phyloP scores from a whole-genome alignment of 208 protist genomes.

The Leishmania lainsoni region DNA sequence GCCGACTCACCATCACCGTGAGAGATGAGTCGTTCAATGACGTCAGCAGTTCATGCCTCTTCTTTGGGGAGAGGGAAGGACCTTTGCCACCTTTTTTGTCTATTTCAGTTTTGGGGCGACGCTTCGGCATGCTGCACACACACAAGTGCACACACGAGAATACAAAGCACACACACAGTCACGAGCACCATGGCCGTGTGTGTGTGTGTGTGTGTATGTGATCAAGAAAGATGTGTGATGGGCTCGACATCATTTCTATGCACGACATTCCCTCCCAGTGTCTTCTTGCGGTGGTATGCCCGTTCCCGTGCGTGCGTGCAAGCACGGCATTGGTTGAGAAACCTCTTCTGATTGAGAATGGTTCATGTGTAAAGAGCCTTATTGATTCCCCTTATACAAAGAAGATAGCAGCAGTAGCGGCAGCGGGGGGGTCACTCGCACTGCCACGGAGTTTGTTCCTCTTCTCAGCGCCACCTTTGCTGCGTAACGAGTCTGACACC shows the following conservation, averaged over 20 bases:
- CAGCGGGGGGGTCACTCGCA: background rate
- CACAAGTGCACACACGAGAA: background rate
- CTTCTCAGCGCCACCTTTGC: background rate
- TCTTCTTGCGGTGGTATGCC: background rate
- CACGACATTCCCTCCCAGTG: background rate
- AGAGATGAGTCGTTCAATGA: background rate
- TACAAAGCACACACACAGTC: background rate
- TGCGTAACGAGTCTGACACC: background rate
- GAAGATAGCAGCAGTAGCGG: background rate
- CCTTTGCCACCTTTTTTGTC: background rate
- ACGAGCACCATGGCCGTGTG: background rate
- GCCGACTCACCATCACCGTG: background rate
- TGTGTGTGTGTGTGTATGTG: background rate
- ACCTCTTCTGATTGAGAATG: background rate
- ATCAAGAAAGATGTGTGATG: background rate
- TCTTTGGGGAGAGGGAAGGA: background rate
- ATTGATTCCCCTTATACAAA: background rate
- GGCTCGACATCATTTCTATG: background rate
- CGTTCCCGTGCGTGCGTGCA: background rate
- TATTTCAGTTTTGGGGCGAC: background rate
- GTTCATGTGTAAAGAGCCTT: background rate
- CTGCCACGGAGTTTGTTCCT: background rate
- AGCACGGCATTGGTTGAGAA: background rate
- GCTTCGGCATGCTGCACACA: background rate
- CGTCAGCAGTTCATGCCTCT: background rate